These are phyloP conservation scores for Aspergillus heteromorphus DNA, from an alignment of 495 filamentous ascomycete species.

Conservation along the genomic window DNA sequence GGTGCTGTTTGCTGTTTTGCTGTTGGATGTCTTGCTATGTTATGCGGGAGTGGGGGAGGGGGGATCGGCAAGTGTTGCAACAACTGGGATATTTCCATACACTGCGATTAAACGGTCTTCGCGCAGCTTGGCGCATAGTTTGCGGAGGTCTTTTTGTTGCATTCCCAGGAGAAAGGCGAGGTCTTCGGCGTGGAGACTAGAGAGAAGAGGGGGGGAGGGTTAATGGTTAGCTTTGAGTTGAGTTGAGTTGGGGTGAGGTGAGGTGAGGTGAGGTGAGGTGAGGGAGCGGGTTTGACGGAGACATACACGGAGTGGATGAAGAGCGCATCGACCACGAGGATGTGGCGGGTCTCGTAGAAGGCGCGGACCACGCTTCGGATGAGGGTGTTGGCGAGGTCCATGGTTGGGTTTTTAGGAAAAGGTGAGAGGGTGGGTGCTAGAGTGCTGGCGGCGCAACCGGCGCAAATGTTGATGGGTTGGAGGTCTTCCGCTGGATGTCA, in stretches of 20 bases:
- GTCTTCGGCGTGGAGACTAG: slow-evolving; percentile 82
- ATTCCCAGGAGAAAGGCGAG: slow-evolving; percentile 78
- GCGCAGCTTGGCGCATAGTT: slow-evolving; percentile 72
- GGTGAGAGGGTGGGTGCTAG: background rate
- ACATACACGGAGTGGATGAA: slow-evolving; percentile 81
- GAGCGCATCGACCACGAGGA: slow-evolving; percentile 87
- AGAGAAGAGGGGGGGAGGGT: slow-evolving; percentile 9
- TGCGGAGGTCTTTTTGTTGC: slow-evolving; percentile 83
- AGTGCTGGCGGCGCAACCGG: background rate
- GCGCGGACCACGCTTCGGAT: slow-evolving; percentile 83
- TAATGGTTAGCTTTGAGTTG: background rate
- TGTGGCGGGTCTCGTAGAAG: slow-evolving; percentile 87
- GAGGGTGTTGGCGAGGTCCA: slow-evolving; percentile 84
- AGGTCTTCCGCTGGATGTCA: background rate
- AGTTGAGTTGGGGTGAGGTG: slow-evolving; percentile 8
- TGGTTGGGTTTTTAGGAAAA: slow-evolving; percentile 24
- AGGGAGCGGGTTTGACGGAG: background rate
- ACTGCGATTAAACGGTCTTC: slow-evolving; percentile 83
- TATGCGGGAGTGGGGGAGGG: background rate
- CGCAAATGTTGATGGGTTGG: background rate
- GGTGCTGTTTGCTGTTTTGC: background rate
- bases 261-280: background rate
- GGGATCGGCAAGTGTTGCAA: background rate
- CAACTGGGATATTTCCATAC: too few relatives aligned
- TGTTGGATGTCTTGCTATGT: too few relatives aligned